A percentile compares a stretch with the other conserved stretches of the same genome.
phyloP scores from a whole-genome alignment of 768 basidiomycete species.

The Collybia mongolica region DNA sequence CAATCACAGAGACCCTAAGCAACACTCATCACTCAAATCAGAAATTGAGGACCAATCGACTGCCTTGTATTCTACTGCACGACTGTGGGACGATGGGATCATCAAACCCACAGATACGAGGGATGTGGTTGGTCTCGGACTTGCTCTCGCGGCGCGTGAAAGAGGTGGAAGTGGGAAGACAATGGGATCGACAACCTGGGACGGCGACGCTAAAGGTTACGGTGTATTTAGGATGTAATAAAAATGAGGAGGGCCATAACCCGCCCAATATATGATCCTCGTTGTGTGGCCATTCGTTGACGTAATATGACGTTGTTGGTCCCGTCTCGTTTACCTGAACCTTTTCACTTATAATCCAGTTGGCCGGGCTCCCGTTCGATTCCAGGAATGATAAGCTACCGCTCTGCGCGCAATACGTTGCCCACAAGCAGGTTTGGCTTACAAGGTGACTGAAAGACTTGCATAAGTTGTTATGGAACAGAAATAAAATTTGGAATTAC shows the following conservation, averaged over 20 bases:
- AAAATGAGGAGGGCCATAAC: not conserved
- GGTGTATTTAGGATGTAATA: constrained; percentile 88
- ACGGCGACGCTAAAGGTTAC: constrained; percentile 68
- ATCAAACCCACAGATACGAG: constrained; percentile 88
- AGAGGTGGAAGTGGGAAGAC: constrained; percentile 17
- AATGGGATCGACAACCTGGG: constrained; percentile 56
- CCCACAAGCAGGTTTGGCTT: too few relatives aligned
- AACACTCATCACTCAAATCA: constrained; percentile 69
- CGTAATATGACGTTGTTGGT: too few relatives aligned
- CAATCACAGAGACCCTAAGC: constrained; percentile 65
- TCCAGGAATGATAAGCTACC: too few relatives aligned
- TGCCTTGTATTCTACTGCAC: constrained; percentile 84
- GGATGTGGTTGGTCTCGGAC: constrained; percentile 83
- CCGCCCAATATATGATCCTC: too few relatives aligned
- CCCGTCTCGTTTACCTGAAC: too few relatives aligned
- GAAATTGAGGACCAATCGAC: constrained; percentile 90
- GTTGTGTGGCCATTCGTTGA: too few relatives aligned
- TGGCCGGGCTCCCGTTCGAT: too few relatives aligned
- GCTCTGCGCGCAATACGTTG: too few relatives aligned
- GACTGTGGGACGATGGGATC: constrained; percentile 94
- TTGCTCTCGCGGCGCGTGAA: constrained; percentile 69
- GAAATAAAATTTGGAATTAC: too few relatives aligned
- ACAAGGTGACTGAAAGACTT: too few relatives aligned
- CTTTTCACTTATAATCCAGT: too few relatives aligned
- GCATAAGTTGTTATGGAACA: too few relatives aligned